phyloP scores from a whole-genome alignment of 306 rosid species.

The Acacia crassicarpa region DNA sequence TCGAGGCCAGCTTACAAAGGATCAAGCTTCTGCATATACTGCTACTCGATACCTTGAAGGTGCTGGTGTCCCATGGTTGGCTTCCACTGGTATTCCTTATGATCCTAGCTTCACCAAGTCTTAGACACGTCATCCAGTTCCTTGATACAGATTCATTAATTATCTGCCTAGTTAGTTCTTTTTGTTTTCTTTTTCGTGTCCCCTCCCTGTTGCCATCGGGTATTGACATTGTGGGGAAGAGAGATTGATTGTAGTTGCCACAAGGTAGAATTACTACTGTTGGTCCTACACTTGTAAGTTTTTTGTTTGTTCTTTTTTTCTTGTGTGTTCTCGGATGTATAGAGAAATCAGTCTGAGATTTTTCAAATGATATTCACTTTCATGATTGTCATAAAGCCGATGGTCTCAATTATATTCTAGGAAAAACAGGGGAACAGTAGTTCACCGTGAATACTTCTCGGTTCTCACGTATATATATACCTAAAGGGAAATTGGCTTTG shows the following conservation, averaged over 20 bases:
- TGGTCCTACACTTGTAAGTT: neutral
- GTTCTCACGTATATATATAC: neutral
- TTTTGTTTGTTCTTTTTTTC: neutral
- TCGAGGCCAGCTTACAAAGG: conserved; percentile 37
- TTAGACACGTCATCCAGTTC: neutral
- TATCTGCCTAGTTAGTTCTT: neutral
- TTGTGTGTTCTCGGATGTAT: neutral
- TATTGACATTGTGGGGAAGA: neutral
- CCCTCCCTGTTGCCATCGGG: neutral
- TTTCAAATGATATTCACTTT: neutral
- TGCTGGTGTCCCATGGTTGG: conserved; percentile 46
- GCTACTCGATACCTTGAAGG: conserved; percentile 31
- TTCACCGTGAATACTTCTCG: neutral
- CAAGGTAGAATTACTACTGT: neutral
- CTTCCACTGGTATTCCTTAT: conserved; percentile 36
- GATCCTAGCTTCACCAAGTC: neutral
- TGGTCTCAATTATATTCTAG: neutral
- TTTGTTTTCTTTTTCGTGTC: neutral
- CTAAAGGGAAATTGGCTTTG: neutral
- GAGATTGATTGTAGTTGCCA: neutral
- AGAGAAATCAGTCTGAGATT: neutral
- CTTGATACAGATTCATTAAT: neutral
- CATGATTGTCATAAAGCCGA: neutral
- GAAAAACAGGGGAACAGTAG: neutral
- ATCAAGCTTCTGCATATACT: conserved; percentile 40